Conservation (phyloP, 495 filamentous ascomycete genomes). For the Letharia columbiana region DNA sequence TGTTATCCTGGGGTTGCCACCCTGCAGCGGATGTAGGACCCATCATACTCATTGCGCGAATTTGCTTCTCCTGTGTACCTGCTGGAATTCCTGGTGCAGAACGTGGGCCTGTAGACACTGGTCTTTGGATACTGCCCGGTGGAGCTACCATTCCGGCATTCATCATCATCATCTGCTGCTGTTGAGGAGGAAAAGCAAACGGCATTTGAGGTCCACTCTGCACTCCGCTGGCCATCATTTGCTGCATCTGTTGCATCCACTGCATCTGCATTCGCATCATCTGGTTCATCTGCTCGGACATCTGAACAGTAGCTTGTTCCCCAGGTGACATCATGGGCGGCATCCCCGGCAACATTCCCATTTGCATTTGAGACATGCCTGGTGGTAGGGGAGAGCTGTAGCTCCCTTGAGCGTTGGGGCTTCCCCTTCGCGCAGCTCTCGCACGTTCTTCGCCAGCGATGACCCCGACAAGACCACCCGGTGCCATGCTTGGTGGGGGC, state of each 20-base stretch:
- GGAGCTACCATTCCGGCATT: slow-evolving; percentile 15
- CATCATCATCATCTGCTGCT: slow-evolving; percentile 28
- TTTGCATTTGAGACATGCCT: slow-evolving; percentile 29
- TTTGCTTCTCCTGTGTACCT: slow-evolving; percentile 28
- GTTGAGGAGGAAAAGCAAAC: slow-evolving; percentile 25
- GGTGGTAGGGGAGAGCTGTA: slow-evolving; percentile 36
- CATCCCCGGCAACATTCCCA: slow-evolving; percentile 32
- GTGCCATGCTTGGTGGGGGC: slow-evolving; percentile 41
- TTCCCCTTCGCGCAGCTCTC: slow-evolving; percentile 67
- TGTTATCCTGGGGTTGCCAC: slow-evolving; percentile 28
- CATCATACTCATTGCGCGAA: slow-evolving; percentile 73
- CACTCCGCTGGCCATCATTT: slow-evolving; percentile 53
- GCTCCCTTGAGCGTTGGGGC: slow-evolving; percentile 54
- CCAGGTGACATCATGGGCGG: slow-evolving; percentile 46
- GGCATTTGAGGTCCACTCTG: slow-evolving; percentile 23
- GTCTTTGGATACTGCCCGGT: slow-evolving; percentile 28
- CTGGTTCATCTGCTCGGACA: slow-evolving; percentile 78
- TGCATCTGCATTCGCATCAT: slow-evolving; percentile 96
- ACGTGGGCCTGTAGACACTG: slow-evolving; percentile 35
- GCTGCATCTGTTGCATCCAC: slow-evolving; percentile 68
- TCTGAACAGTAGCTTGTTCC: slow-evolving; percentile 72
- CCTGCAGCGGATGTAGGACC: slow-evolving; percentile 59
- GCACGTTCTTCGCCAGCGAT: slow-evolving; percentile 79
- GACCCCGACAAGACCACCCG: slow-evolving; percentile 79
- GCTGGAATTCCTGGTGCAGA: slow-evolving; percentile 28